Conservation (phyloP, 2,329 filamentous ascomycete genomes). For the Aspergillus pseudotamarii region DNA sequence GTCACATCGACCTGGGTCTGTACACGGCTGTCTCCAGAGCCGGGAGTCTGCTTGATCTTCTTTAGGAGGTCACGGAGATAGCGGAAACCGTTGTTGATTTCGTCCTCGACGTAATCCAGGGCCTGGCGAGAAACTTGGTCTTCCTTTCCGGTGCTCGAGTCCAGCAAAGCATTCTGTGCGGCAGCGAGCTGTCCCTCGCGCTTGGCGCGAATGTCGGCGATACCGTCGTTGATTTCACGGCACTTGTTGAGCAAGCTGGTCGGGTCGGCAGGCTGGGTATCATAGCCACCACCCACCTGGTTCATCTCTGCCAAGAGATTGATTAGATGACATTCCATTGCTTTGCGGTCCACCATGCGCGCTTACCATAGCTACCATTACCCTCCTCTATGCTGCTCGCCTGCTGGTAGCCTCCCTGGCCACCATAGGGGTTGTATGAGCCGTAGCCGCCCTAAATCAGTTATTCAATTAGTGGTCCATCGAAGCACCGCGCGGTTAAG, state of each 20-base stretch:
- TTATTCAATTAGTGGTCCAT: slow-evolving; percentile 22
- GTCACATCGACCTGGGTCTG: slow-evolving; percentile 78
- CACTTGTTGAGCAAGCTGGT: slow-evolving; percentile 85
- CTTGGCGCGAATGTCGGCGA: slow-evolving; percentile 73
- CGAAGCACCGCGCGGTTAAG: slow-evolving; percentile 11
- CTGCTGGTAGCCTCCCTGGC: slow-evolving; percentile 32
- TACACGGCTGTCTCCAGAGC: slow-evolving; percentile 73
- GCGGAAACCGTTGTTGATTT: slow-evolving; percentile 83
- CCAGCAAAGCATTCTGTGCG: slow-evolving; percentile 71
- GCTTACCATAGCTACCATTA: slow-evolving; percentile 40
- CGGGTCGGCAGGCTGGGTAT: slow-evolving; percentile 54
- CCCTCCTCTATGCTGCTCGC: slow-evolving; percentile 37
- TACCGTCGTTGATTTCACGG: slow-evolving; percentile 74
- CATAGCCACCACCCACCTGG: slow-evolving; percentile 31
- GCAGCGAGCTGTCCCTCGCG: slow-evolving; percentile 50
- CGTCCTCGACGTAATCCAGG: slow-evolving; percentile 72
- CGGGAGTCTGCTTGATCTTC: slow-evolving; percentile 78
- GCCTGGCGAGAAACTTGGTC: slow-evolving; percentile 67
- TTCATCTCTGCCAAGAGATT: slow-evolving; percentile 45
- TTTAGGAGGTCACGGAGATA: slow-evolving; percentile 78
- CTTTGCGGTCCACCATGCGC: slow-evolving; percentile 3
- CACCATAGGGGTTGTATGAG: slow-evolving; percentile 51
- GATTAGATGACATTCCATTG: slow-evolving; percentile 5
- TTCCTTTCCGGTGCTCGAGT: slow-evolving; percentile 70
- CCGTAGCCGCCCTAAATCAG: slow-evolving; percentile 48